These are phyloP conservation scores for Globisporangium okanoganense DNA, from an alignment of 352 stramenopile species.

Conservation along the genomic window DNA sequence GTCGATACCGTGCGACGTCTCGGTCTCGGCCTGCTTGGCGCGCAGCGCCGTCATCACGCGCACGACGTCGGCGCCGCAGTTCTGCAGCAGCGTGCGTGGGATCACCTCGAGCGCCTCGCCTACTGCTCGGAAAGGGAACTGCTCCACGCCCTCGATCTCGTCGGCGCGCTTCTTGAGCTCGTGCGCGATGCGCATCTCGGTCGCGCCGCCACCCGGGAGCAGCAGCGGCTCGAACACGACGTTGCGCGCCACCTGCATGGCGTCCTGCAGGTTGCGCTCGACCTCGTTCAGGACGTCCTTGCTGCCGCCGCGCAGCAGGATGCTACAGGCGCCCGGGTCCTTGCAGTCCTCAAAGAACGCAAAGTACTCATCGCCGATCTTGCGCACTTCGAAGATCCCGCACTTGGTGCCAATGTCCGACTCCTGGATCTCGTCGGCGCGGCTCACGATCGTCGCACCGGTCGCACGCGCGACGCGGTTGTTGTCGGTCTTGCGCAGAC, in stretches of 20 bases:
- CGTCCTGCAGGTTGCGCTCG: conserved; percentile 99
- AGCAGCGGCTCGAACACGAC: conserved; percentile 98
- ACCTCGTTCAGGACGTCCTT: conserved; percentile 99
- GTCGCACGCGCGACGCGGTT: conserved; percentile 97
- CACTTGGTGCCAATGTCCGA: conserved; percentile 98
- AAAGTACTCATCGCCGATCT: conserved; percentile 96
- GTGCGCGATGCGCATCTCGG: conserved; percentile 98
- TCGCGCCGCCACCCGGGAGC: conserved; percentile 94
- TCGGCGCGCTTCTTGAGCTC: conserved; percentile 91
- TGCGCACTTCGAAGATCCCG: conserved; percentile 97
- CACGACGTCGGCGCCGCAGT: conserved; percentile 99
- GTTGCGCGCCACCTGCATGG: conserved; percentile 99
- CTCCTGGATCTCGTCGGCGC: conserved; percentile 98
- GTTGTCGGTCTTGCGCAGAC: conserved; percentile 99
- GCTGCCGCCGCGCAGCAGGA: conserved; percentile 96
- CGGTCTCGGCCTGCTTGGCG: conserved; percentile 88
- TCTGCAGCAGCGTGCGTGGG: conserved; percentile 98
- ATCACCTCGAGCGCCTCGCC: conserved; percentile 99
- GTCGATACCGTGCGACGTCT: conserved; percentile 74
- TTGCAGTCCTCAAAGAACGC: conserved; percentile 99
- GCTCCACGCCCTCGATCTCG: conserved; percentile 94
- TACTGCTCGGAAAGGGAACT: conserved; percentile 97
- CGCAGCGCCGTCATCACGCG: conserved; percentile 97
- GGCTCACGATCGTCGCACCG: conserved; percentile 97
- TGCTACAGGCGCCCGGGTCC: conserved; percentile 97